A percentile compares a stretch with the other conserved stretches of the same genome.
Evolutionary conservation across 1,284 basidiomycete species (phyloP).

Genomic region (Anthracocystis setariae): DNA sequence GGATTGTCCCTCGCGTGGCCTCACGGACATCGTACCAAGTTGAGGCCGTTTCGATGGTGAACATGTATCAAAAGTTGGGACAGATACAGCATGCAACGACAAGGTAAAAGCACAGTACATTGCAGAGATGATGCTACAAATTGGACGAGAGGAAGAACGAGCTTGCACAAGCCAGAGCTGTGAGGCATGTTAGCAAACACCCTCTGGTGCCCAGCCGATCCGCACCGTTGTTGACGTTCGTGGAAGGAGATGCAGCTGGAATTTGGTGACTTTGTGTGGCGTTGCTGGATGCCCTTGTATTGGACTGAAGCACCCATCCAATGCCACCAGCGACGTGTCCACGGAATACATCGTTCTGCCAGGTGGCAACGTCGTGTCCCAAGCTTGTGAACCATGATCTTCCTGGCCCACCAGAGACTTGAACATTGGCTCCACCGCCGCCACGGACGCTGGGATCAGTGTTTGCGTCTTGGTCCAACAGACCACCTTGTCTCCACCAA

Average conservation of each 20-base stretch:
- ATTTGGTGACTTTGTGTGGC: constrained; percentile 1
- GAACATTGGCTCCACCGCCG: constrained; percentile 36
- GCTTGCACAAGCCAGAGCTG: no score
- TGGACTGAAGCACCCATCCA: constrained; percentile 75
- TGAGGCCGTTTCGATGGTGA: no score
- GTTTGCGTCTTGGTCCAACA: constrained; percentile 31
- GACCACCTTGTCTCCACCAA: constrained; percentile 79
- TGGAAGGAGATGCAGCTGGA: background rate
- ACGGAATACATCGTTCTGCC: constrained; percentile 74
- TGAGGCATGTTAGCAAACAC: background rate
- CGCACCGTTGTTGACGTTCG: background rate
- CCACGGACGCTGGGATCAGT: constrained; percentile 39
- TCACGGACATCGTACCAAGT: no score
- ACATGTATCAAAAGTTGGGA: no score
- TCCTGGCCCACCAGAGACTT: constrained; percentile 71
- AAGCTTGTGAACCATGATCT: constrained; percentile 83
- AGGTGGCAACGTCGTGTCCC: constrained; percentile 78
- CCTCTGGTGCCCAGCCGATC: background rate
- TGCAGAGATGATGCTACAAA: background rate
- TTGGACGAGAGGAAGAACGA: background rate
- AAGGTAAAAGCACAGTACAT: background rate
- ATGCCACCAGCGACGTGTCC: constrained; percentile 79
- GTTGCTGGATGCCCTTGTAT: constrained; percentile 12
- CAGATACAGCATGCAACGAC: no score
- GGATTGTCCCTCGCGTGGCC: no score